Evolutionary conservation across 352 stramenopile species (phyloP).

Genomic region (Phytophthora pini): DNA sequence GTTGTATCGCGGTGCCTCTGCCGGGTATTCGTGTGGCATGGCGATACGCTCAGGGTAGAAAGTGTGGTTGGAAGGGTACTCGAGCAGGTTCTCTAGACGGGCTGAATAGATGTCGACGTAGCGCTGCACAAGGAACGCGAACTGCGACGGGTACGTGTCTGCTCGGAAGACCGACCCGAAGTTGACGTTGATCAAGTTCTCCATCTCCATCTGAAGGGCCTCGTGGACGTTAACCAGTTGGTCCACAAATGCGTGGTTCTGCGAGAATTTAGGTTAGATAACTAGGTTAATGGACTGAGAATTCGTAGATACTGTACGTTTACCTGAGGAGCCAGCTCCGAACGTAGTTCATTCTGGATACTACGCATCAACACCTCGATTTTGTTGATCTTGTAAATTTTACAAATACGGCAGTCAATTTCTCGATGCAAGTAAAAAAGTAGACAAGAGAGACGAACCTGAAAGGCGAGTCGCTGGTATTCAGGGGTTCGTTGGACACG

Average conservation of each 20-base stretch:
- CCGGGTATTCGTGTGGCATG: constrained; percentile 61
- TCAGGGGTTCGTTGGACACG: constrained; percentile 59
- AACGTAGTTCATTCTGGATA: constrained; percentile 63
- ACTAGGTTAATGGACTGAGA: too few relatives aligned
- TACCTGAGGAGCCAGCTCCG: constrained; percentile 46
- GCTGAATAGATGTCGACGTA: constrained; percentile 92
- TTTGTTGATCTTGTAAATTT: constrained; percentile 40
- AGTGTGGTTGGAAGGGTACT: constrained; percentile 84
- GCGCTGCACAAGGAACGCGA: constrained; percentile 85
- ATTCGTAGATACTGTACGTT: constrained; percentile 9
- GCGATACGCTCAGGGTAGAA: constrained; percentile 84
- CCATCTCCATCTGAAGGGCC: constrained; percentile 73
- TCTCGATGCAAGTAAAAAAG: too few relatives aligned
- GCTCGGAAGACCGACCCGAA: constrained; percentile 91
- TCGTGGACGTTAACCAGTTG: constrained; percentile 68
- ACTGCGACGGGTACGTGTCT: constrained; percentile 85
- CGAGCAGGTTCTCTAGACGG: constrained; percentile 82
- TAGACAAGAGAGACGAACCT: constrained; percentile 25
- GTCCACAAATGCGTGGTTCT: constrained; percentile 70
- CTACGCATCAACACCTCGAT: constrained; percentile 73
- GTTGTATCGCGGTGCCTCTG: constrained; percentile 3
- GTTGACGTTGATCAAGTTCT: constrained; percentile 84
- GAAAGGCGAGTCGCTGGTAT: constrained; percentile 73
- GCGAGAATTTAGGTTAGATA: constrained; percentile 1
- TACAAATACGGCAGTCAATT: too few relatives aligned